Conservation (phyloP, 78 protist genomes). For the Guillardia theta region DNA sequence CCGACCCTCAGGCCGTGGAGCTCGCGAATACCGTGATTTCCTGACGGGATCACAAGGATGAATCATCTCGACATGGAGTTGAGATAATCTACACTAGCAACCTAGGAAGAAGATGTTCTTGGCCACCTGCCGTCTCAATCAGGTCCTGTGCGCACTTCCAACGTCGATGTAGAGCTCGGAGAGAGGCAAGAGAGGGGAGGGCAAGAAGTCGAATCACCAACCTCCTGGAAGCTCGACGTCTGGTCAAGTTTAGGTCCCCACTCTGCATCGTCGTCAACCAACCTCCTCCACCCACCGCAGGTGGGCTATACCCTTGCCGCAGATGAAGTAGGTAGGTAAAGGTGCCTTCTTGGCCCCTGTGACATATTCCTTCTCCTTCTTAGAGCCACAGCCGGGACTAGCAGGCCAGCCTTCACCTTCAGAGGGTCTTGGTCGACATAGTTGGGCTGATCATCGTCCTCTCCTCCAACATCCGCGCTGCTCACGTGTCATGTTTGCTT, state of each 20-base stretch:
- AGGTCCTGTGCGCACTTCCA: too few relatives aligned
- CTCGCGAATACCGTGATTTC: not conserved
- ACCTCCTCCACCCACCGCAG: too few relatives aligned
- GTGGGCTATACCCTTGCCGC: too few relatives aligned
- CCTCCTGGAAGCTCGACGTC: not conserved
- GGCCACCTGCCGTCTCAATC: constrained; percentile 3
- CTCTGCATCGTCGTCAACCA: too few relatives aligned
- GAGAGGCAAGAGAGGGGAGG: too few relatives aligned
- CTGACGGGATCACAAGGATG: too few relatives aligned
- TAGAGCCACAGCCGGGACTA: not conserved
- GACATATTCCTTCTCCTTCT: not conserved
- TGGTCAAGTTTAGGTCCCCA: constrained; percentile 1
- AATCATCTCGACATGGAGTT: too few relatives aligned
- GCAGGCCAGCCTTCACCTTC: not conserved
- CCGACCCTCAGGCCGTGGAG: not conserved
- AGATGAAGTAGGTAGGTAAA: not conserved
- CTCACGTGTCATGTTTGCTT: not conserved
- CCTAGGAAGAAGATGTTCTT: not conserved
- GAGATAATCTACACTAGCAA: too few relatives aligned
- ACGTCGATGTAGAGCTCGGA: too few relatives aligned
- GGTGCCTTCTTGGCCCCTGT: not conserved
- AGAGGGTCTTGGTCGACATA: not conserved
- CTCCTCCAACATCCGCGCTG: not conserved
- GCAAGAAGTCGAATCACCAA: too few relatives aligned
- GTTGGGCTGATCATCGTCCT: not conserved